phyloP scores from a whole-genome alignment of 441 rosid species.

The Macaranga tanarius region DNA sequence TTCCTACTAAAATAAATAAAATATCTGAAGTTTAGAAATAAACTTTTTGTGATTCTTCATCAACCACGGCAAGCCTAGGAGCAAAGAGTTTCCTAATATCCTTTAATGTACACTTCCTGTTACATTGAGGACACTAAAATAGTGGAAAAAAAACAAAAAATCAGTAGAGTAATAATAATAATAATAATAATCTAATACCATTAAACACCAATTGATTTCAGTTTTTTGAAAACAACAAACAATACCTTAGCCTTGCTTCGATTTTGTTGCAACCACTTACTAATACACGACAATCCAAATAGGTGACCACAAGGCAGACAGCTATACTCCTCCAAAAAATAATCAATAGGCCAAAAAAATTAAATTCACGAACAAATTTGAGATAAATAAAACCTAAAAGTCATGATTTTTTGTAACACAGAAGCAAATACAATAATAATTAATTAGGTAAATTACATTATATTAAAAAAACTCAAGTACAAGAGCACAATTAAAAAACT shows the following conservation, averaged over 20 bases:
- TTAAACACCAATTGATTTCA: too few relatives aligned
- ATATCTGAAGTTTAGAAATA: neutral
- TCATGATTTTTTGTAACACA: neutral
- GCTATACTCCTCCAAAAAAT: slow-evolving; percentile 35
- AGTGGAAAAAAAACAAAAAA: neutral
- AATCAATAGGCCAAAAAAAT: neutral
- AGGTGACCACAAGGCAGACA: slow-evolving; percentile 95
- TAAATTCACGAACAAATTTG: neutral
- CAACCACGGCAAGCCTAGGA: slow-evolving; percentile 63
- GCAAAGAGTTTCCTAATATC: slow-evolving; percentile 74
- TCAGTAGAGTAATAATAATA: too few relatives aligned
- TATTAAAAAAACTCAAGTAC: too few relatives aligned
- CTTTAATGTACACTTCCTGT: slow-evolving; percentile 46
- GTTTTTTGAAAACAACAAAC: neutral
- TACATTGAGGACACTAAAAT: slow-evolving; percentile 87
- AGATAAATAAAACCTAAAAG: neutral
- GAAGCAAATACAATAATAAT: too few relatives aligned
- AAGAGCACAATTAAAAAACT: too few relatives aligned
- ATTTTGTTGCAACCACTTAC: slow-evolving; percentile 62
- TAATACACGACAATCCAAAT: slow-evolving; percentile 78
- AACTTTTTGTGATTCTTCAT: slow-evolving; percentile 74
- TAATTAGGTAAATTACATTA: too few relatives aligned
- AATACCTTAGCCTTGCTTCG: slow-evolving; percentile 60
- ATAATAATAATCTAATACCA: too few relatives aligned
- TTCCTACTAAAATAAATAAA: neutral